Conservation (phyloP, 129 eudicot genomes). For the Tagetes erecta region DNA sequence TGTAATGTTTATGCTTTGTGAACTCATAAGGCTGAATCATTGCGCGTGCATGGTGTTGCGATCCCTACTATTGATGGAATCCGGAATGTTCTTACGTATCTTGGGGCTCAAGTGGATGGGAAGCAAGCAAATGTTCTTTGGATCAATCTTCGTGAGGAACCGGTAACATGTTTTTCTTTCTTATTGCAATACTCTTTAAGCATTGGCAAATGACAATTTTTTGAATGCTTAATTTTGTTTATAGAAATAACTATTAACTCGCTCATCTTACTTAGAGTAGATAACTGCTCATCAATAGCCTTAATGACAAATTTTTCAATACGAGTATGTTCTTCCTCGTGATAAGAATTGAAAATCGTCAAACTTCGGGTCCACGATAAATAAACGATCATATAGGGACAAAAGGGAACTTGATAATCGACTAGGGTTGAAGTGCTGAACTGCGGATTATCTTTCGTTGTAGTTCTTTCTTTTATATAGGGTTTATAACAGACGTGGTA, state of each 20-base stretch:
- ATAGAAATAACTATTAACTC: not conserved
- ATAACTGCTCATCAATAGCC: not conserved
- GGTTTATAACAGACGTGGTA: not conserved
- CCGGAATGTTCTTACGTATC: constrained; percentile 76
- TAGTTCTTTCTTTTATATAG: not conserved
- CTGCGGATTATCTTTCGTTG: not conserved
- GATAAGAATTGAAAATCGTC: constrained; percentile 8
- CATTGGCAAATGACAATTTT: not conserved
- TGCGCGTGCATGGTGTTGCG: constrained; percentile 94
- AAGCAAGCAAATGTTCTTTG: constrained; percentile 69
- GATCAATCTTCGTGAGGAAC: constrained; percentile 98
- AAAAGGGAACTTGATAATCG: not conserved
- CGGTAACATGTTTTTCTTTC: constrained; percentile 48
- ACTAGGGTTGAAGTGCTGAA: not conserved
- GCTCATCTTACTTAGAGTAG: not conserved
- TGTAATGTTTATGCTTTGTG: constrained; percentile 14
- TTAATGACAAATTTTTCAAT: not conserved
- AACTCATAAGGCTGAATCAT: constrained; percentile 59
- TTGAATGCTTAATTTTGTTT: constrained; percentile 16
- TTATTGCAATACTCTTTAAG: constrained; percentile 2
- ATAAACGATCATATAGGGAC: not conserved
- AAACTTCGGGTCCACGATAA: not conserved
- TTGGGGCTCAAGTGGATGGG: constrained; percentile 71
- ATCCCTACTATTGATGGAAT: constrained; percentile 93
- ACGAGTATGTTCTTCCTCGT: constrained; percentile 17